Evolutionary conservation across 1,284 basidiomycete genomes (phyloP), one percentile per base, ranked within the genome.

Genomic region (Prillingera fragicola): DNA sequence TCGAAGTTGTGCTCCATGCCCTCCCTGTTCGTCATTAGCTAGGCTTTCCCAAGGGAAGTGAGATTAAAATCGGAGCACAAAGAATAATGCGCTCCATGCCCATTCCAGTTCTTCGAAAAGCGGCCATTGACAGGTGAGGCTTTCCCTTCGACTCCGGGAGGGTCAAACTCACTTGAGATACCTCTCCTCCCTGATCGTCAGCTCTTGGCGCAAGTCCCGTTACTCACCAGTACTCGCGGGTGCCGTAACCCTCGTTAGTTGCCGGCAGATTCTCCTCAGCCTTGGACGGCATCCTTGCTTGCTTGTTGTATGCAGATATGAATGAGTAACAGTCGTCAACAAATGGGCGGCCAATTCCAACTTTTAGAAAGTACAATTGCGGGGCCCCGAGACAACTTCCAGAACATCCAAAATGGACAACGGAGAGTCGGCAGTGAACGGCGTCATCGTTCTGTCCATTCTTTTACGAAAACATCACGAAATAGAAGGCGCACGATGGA

Each of bases 171-270:
- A 84, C 83, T 78, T 76, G 29, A 74, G 72, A 62, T 87, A 87
- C 63, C 85, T 75, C 54, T 80, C 71, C 68, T 87, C 80, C 85
- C n/a, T n/a, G n/a, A n/a, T n/a, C n/a, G n/a, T n/a, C n/a, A n/a
- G n/a, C n/a, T n/a, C 82, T 66, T 35, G 78, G 50, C 25, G 27
- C 23, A 27, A 35, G 36, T 34, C 23, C 41, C 10, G 14, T 0
- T 17, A 59, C 72, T 28, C 50, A 84, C 85, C 85, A 88, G 63
- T 87, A 88, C 53, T 82, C 77, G 55, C 78, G 79, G 3, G 80
- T 82, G 1, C 81, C 80, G 52, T 87, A 88, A 41, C 83, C 78
- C 59, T 85, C 82, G 62, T 87, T 88, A 41, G 75, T 80, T 15
- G 73, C 62, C 7, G 83, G 84, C 9, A 85, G 71, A 32, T 66